Evolutionary conservation across 768 basidiomycete species (phyloP), one percentile per base, ranked within the genome.

Genomic region (Agaricus subrufescens): DNA sequence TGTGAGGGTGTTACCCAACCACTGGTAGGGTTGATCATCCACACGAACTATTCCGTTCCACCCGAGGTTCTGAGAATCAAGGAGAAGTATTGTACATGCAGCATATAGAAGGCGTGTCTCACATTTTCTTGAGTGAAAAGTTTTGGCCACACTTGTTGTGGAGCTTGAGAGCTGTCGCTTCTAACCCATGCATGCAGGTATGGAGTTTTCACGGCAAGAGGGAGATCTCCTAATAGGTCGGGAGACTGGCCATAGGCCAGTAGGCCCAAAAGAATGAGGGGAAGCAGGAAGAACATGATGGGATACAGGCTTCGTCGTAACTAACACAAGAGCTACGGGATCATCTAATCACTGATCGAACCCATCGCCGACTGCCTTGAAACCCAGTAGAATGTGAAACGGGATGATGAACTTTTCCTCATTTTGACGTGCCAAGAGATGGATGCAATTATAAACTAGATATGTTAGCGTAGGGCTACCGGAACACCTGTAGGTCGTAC

Each of bases 11-110:
- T 54, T 54, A 11, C 82, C 82, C 2, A 82, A 67, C 69, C 77
- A 78, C 47, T 63, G 70, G 61, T 76, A 82, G 1, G 74, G 54
- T 29, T 62, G 61, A 4, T 71, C 73, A 56, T 83, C 81, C 8
- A 83, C 79, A 48, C 71, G 76, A 57, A 80, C 65, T 50, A 70
- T 77, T 3, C 79, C 80, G 8, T 64, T 62, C 83, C 61, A 23
- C 69, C 70, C 54, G 83, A 80, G 12, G 69, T 71, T 42, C 76
- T 80, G 53, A 79, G 40, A 19, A 54, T 43, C 4, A 31, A 10
- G 9, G 19, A 19, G 19, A 19, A 19, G 19, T 19, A 19, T 19
- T 19, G 19, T 19, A 19, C 19, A 19, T 19, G 19, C 19, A 19
- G 19, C 19, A 25, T 3, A 31, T n/a, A 2, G 8, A 26, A 3